Conservation (phyloP, 768 basidiomycete species). For the Psilocybe tampanensis region DNA sequence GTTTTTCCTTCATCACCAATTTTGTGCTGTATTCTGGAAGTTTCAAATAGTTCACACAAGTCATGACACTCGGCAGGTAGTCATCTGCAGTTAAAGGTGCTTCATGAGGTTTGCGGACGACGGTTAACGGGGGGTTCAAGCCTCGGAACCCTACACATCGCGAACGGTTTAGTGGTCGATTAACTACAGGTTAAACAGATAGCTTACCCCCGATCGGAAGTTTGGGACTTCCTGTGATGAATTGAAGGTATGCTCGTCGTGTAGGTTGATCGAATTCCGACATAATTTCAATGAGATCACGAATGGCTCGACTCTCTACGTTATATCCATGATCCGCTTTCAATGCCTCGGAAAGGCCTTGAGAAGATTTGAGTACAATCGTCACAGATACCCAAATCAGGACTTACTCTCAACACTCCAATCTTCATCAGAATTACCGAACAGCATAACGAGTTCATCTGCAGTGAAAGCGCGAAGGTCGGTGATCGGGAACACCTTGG, state of each 20-base stretch:
- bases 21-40: slow-evolving; percentile 94
- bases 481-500: slow-evolving; percentile 91
- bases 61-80: slow-evolving; percentile 97
- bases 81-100: slow-evolving; percentile 89
- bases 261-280: slow-evolving; percentile 70
- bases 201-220: slow-evolving; percentile 89
- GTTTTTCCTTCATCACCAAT: slow-evolving; percentile 80
- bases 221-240: slow-evolving; percentile 97
- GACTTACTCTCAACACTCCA: slow-evolving; percentile 89
- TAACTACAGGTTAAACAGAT: not conserved
- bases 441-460: slow-evolving; percentile 94
- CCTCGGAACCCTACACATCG: slow-evolving; percentile 80
- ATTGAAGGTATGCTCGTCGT: slow-evolving; percentile 90
- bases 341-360: slow-evolving; percentile 85
- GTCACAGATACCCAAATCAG: not conserved
- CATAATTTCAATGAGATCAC: slow-evolving; percentile 86
- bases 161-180: not conserved
- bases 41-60: slow-evolving; percentile 96
- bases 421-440: slow-evolving; percentile 97
- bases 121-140: slow-evolving; percentile 90
- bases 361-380: slow-evolving; percentile 12
- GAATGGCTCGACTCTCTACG: slow-evolving; percentile 89
- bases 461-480: slow-evolving; percentile 92
- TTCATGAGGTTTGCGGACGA: slow-evolving; percentile 97
- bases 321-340: slow-evolving; percentile 99